Evolutionary conservation across 768 basidiomycete species (phyloP), one percentile per base, ranked within the genome.

Genomic region (Ramaria rubella): DNA sequence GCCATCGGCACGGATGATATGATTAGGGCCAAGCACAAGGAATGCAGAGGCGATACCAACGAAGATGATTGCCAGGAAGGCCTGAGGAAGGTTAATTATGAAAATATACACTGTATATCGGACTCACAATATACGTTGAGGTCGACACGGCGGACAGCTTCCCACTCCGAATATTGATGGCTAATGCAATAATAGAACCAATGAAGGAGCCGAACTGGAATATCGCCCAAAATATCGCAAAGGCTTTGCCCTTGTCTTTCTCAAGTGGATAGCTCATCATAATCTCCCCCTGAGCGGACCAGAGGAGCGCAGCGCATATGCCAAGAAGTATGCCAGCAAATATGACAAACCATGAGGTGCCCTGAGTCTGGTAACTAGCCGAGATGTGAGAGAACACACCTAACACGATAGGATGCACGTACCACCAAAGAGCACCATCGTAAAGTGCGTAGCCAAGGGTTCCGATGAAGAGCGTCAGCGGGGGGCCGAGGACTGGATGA

Each of bases 211-310:
- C 76, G 50, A 71, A 65, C 58, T 76, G 70, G 70, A 76, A 75
- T 60, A 76, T 72, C 29, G 70, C 73, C 81, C 81, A 81, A 67
- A 81, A 81, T 49, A 81, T 59, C 30, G 71, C 72, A 58, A 81
- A 80, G 17, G 72, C 73, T 58, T 68, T 69, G 14, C 81, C 81
- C 62, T 81, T 81, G 62, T 81, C 76, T 52, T 79, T 77, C 60
- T 81, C 81, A 2, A 77, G 71, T 4, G 81, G 80, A 58, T 81
- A 79, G 6, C 74, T 69, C 77, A 81, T 75, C 80, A 81, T 81
- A 59, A 81, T 68, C 1, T 70, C 55, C 9, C 80, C 80, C 60
- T 78, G 77, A 0, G 76, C 77, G 12, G 77, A 73, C 81, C 81
- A 82, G 24, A 82, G 67, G 33, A 81, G 63, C 7, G 79, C 74